Percentiles rank a stretch among this genome's conserved stretches.
phyloP scores from a whole-genome alignment of 1,284 basidiomycete genomes.

The Flammula alnicola region DNA sequence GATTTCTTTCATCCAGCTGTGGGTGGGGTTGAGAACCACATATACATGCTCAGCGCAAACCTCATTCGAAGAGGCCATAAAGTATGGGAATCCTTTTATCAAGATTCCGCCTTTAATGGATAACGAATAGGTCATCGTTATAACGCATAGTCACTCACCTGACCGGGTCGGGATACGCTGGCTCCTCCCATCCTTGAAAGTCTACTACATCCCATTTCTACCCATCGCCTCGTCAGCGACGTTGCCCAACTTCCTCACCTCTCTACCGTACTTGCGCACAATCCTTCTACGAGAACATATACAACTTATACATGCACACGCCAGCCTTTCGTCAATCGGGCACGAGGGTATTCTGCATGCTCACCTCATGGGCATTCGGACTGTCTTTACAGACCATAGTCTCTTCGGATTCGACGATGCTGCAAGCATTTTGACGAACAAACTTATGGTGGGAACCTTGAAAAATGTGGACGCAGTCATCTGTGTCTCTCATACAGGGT shows the following conservation, averaged over 20 bases:
- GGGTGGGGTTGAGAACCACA: slow-evolving; percentile 97
- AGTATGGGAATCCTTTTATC: slow-evolving; percentile 43
- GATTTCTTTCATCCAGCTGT: slow-evolving; percentile 97
- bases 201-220: slow-evolving; percentile 92
- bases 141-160: slow-evolving; percentile 90
- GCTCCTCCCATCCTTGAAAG: slow-evolving; percentile 85
- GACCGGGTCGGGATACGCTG: slow-evolving; percentile 89
- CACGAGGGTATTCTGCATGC: slow-evolving; percentile 94
- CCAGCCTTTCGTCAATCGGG: slow-evolving; percentile 86
- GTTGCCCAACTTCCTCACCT: slow-evolving; percentile 92
- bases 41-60: slow-evolving; percentile 90
- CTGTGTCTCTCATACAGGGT: slow-evolving; percentile 98
- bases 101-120: slow-evolving; percentile 2
- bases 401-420: slow-evolving; percentile 97
- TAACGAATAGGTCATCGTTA: slow-evolving; percentile 81
- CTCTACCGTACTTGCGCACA: slow-evolving; percentile 88
- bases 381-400: slow-evolving; percentile 97
- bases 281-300: slow-evolving; percentile 90
- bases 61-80: slow-evolving; percentile 88
- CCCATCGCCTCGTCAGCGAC: slow-evolving; percentile 92
- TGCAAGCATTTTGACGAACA: slow-evolving; percentile 96
- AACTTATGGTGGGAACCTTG: slow-evolving; percentile 86
- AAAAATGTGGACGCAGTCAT: slow-evolving; percentile 93
- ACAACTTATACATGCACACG: slow-evolving; percentile 91
- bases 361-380: slow-evolving; percentile 81